Conservation (phyloP, 1,284 basidiomycete species). For the Pseudomicrostroma phylloplanum region DNA sequence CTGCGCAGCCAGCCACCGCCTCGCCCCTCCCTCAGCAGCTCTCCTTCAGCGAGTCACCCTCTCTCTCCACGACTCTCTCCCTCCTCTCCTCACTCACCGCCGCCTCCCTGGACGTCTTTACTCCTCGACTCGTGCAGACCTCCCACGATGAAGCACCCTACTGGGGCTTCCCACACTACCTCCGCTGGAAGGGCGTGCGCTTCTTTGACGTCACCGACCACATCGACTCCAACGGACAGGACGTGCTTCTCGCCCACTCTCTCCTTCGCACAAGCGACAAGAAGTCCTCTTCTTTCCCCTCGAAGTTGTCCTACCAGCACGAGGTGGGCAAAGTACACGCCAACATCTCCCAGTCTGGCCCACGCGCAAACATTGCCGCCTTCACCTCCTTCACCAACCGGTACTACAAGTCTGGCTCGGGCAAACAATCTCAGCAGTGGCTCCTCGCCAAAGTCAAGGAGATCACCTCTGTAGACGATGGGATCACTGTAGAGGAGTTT, state of each 20-base stretch:
- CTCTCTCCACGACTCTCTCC: not conserved
- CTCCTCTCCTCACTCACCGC: constrained; percentile 9
- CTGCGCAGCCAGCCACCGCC: not conserved
- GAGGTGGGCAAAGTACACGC: constrained; percentile 26
- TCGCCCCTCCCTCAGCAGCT: not conserved
- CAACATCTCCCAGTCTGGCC: constrained; percentile 29
- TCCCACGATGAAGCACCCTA: constrained; percentile 17
- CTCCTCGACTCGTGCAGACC: constrained; percentile 11
- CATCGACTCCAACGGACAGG: constrained; percentile 12
- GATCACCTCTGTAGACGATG: constrained; percentile 23
- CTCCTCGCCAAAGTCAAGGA: constrained; percentile 52
- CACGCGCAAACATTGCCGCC: constrained; percentile 51
- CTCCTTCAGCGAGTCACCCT: not conserved
- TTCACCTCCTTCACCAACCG: constrained; percentile 54
- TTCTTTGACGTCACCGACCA: constrained; percentile 45
- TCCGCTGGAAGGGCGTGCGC: constrained; percentile 21
- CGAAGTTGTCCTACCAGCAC: constrained; percentile 16
- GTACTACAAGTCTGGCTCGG: constrained; percentile 62
- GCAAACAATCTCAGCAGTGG: constrained; percentile 70
- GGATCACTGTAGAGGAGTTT: constrained; percentile 72
- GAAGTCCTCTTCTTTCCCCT: constrained; percentile 21
- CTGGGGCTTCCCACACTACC: constrained; percentile 39
- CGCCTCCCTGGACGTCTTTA: constrained; percentile 4
- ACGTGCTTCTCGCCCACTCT: constrained; percentile 6
- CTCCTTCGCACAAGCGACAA: too few relatives aligned